Evolutionary conservation across 176 grass and related monocot genomes (phyloP).

Genomic region (Poa pratensis): DNA sequence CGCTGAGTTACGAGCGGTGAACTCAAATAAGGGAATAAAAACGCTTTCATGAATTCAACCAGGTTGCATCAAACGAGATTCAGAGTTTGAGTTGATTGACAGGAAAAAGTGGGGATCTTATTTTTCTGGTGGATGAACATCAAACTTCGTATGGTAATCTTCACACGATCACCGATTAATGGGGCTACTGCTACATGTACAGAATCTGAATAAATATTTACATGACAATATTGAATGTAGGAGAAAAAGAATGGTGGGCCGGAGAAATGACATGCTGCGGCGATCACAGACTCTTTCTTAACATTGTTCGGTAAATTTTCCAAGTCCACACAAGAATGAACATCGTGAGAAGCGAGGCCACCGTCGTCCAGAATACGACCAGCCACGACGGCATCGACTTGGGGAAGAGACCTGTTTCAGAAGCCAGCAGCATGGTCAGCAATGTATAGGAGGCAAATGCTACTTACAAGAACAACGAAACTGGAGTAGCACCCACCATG

Average conservation of each 20-base stretch:
- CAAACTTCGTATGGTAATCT: constrained; percentile 27
- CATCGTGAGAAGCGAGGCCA: constrained; percentile 47
- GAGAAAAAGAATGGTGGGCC: constrained; percentile 51
- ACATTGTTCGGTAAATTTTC: constrained; percentile 75
- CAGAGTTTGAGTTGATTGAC: background rate
- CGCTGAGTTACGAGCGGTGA: background rate
- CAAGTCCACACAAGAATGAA: constrained; percentile 84
- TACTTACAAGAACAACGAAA: background rate
- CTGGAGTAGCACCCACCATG: constrained; percentile 48
- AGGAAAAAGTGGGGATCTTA: constrained; percentile 6
- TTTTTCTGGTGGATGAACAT: constrained; percentile 25
- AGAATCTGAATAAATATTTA: constrained; percentile 77
- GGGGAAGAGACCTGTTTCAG: constrained; percentile 80
- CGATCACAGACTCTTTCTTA: constrained; percentile 70
- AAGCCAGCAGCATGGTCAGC: constrained; percentile 1
- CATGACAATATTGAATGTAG: constrained; percentile 56
- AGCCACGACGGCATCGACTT: constrained; percentile 84
- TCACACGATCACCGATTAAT: constrained; percentile 36
- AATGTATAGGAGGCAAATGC: background rate
- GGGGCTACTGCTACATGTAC: constrained; percentile 61
- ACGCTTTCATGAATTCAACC: background rate
- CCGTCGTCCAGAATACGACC: constrained; percentile 68
- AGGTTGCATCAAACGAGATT: background rate
- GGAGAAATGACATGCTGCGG: constrained; percentile 5
- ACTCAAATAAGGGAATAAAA: background rate